phyloP scores from a whole-genome alignment of 2,329 filamentous ascomycete species.

The Arthroderma sp. region DNA sequence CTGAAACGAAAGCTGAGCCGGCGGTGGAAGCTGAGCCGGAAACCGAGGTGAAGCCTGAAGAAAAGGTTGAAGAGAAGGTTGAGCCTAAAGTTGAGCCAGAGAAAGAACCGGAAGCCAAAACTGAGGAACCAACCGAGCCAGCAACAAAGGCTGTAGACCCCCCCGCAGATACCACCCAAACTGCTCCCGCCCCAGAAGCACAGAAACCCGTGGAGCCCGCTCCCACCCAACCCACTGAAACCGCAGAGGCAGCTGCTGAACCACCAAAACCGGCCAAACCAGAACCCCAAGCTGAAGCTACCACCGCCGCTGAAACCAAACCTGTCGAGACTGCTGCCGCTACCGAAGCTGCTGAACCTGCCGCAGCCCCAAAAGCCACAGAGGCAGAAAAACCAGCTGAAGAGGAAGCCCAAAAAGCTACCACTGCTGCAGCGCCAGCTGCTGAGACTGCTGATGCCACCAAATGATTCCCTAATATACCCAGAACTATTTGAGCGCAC shows the following conservation, averaged over 20 bases:
- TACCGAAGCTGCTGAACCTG: conserved; percentile 3
- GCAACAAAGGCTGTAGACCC: conserved; percentile 1
- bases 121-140: neutral
- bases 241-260: conserved; percentile 3
- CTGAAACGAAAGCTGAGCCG: too few relatives aligned
- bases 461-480: conserved; percentile 1
- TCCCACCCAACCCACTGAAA: conserved; percentile 1
- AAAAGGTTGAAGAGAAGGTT: too few relatives aligned
- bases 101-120: neutral
- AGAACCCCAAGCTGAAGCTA: neutral
- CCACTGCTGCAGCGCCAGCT: neutral
- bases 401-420: neutral
- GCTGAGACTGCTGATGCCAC: conserved; percentile 4
- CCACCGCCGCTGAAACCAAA: neutral
- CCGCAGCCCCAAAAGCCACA: conserved; percentile 1
- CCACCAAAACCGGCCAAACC: conserved; percentile 1
- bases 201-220: conserved; percentile 4
- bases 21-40: too few relatives aligned
- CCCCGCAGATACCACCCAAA: conserved; percentile 4
- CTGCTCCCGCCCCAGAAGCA: conserved; percentile 5
- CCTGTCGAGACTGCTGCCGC: conserved; percentile 3
- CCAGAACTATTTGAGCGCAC: neutral
- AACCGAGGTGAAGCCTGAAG: too few relatives aligned
- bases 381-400: neutral
- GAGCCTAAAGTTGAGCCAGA: neutral